phyloP scores from a whole-genome alignment of 306 rosid genomes.

The Cajanus cajan region DNA sequence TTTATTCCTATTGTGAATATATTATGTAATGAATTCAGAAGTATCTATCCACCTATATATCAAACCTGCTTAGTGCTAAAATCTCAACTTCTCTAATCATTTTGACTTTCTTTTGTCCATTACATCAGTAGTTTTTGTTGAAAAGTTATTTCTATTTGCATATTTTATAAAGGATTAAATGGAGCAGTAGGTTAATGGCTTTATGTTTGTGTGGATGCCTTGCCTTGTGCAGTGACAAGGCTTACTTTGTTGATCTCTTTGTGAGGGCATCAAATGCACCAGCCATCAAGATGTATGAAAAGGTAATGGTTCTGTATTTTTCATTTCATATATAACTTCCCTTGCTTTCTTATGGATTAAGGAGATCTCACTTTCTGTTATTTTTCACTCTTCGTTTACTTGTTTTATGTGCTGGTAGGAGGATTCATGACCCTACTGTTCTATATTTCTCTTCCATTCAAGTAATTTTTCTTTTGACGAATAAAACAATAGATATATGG shows the following conservation, averaged over 20 bases:
- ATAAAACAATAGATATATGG: not conserved
- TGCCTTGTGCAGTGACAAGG: constrained; percentile 76
- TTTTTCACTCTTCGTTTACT: not conserved
- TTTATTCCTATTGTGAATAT: not conserved
- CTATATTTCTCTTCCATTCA: not conserved
- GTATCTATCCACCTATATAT: not conserved
- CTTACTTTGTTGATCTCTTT: constrained; percentile 90
- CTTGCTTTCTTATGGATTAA: not conserved
- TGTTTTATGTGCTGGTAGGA: not conserved
- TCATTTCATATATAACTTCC: not conserved
- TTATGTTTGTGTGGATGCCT: not conserved
- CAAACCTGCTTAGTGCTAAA: not conserved
- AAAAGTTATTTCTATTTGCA: not conserved
- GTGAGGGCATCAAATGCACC: constrained; percentile 98
- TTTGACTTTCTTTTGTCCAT: not conserved
- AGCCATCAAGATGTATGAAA: constrained; percentile 96
- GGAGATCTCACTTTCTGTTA: not conserved
- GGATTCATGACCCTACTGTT: not conserved
- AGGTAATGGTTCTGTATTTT: constrained; percentile 51
- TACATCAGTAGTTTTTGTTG: not conserved
- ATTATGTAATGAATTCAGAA: not conserved
- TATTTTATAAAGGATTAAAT: not conserved
- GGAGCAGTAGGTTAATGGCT: not conserved
- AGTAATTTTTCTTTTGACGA: not conserved
- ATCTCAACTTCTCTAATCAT: not conserved